Evolutionary conservation across 2,329 filamentous ascomycete genomes (phyloP), one percentile per base, ranked within the genome.

Genomic region (Ascochyta viciae-villosae): DNA sequence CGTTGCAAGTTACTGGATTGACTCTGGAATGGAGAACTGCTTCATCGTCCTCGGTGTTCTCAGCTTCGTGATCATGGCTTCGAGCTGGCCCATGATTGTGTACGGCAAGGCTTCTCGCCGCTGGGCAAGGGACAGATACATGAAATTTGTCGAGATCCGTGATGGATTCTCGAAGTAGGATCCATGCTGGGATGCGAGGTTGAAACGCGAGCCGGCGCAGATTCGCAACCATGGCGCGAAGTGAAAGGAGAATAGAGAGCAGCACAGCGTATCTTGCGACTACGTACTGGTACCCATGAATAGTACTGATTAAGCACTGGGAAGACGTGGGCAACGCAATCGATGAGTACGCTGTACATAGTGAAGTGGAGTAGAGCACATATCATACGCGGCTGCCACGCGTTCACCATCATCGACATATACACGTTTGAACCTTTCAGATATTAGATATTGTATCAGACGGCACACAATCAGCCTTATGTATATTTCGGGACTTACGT

Each of bases 21-120:
- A 61, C 19, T 54, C 58, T 13, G 61, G 61, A 7, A 61, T 63
- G 61, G 61, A 63, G 51, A 61, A 61, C 22, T 63, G 61, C 43
- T 63, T 63, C 40, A 60, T 63, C 13, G 61, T 61, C n/a, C 51
- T 63, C 6, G 61, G 61, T 15, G 61, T 63, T 37, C 50, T 63
- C n/a, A 59, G 61, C 24, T 62, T 63, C 13, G 23, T 63, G 3
- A 54, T 63, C 27, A 63, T 63, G 61, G 61, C 58, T 1, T 48
- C 58, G 24, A 63, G 61, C 23, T 49, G 60, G 40, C 61, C 61
- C 3, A 63, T 63, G 61, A 58, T 58, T 2, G 37, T 63, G 8
- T 63, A 46, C n/a, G 61, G 61, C n/a, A 63, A 63, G 46, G 40
- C 56, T 15, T 56, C 54, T 40, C 46, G 61, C 23, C 48, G 58